Evolutionary conservation across 2,329 filamentous ascomycete genomes (phyloP).

Genomic region (Talaromyces sp.): DNA sequence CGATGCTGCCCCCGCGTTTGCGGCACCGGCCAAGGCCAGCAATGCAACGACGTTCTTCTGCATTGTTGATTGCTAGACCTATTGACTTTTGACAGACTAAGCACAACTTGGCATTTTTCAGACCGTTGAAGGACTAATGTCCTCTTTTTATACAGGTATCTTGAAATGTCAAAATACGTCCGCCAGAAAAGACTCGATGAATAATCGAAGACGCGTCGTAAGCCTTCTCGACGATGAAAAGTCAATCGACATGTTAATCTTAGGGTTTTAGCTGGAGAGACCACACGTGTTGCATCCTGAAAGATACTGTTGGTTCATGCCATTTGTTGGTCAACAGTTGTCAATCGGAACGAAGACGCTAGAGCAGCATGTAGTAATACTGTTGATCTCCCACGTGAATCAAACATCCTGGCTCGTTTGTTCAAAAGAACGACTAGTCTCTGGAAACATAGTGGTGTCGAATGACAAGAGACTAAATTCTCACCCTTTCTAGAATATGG

Average conservation of each 20-base stretch:
- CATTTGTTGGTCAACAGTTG: not conserved
- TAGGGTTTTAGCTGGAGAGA: not conserved
- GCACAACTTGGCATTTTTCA: not conserved
- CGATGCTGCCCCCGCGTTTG: conserved; percentile 34
- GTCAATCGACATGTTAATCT: not conserved
- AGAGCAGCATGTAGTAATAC: not conserved
- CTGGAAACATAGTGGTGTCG: not conserved
- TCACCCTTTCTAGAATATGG: not conserved
- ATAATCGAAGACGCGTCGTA: not conserved
- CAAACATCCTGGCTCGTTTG: not conserved
- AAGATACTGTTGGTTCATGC: not conserved
- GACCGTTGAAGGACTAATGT: not conserved
- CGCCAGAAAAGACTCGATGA: not conserved
- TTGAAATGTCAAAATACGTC: not conserved
- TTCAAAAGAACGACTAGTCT: not conserved
- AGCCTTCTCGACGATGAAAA: not conserved
- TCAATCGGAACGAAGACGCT: not conserved
- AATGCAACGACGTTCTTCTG: conserved; percentile 15
- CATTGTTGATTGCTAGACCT: conserved; percentile 7
- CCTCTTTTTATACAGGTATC: not conserved
- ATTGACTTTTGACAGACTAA: not conserved
- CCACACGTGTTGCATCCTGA: conserved; percentile 6
- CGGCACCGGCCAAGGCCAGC: conserved; percentile 8
- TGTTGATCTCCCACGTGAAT: not conserved
- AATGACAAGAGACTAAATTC: not conserved